Conservation (phyloP, 805 yeast species). For the Nakazawaea ernobii region DNA sequence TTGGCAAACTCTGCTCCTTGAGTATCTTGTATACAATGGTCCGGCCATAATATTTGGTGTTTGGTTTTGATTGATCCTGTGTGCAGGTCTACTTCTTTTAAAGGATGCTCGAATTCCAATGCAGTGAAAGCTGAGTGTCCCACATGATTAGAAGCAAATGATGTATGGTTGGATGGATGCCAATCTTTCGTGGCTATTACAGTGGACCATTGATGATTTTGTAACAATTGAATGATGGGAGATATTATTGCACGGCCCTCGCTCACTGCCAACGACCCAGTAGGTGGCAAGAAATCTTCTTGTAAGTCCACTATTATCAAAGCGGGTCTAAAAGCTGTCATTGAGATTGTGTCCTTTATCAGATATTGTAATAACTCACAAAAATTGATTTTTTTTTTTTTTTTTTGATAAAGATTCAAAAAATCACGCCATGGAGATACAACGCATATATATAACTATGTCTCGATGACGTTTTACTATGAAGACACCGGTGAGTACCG, state of each 20-base stretch:
- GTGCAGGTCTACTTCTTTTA: constrained; percentile 21
- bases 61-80: constrained; percentile 19
- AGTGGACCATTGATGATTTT: constrained; percentile 48
- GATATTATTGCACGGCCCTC: constrained; percentile 57
- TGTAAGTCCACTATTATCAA: constrained; percentile 77
- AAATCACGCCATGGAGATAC: too few relatives aligned
- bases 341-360: background rate
- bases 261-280: constrained; percentile 70
- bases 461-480: too few relatives aligned
- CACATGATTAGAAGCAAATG: constrained; percentile 70
- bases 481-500: too few relatives aligned
- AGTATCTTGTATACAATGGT: constrained; percentile 75
- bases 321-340: constrained; percentile 33
- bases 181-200: constrained; percentile 79
- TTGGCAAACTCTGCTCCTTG: constrained; percentile 59
- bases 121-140: constrained; percentile 42
- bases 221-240: constrained; percentile 39
- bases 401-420: too few relatives aligned
- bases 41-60: constrained; percentile 74
- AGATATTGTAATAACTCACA: background rate
- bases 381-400: too few relatives aligned
- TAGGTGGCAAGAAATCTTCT: constrained; percentile 77
- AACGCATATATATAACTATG: too few relatives aligned
- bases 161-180: constrained; percentile 77
- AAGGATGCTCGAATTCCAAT: constrained; percentile 46